Evolutionary conservation across 2,329 filamentous ascomycete species (phyloP).

Genomic region (Stagonosporopsis chrysanthemi): DNA sequence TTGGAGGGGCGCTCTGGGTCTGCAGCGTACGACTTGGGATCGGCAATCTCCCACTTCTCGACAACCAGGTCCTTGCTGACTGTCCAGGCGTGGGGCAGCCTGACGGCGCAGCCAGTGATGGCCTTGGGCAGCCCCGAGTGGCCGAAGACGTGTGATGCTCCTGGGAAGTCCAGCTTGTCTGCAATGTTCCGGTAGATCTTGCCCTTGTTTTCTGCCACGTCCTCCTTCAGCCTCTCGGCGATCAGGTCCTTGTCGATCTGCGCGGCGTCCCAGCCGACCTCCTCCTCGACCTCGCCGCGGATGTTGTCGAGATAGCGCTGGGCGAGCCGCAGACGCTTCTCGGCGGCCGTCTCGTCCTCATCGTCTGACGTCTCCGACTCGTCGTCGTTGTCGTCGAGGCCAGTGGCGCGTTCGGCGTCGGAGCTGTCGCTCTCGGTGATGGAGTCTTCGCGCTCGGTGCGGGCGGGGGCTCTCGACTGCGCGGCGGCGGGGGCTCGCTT

Average conservation of each 20-base stretch:
- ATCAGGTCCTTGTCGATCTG: slow-evolving; percentile 94
- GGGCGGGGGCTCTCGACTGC: slow-evolving; percentile 45
- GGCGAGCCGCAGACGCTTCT: slow-evolving; percentile 84
- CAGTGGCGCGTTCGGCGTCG: slow-evolving; percentile 63
- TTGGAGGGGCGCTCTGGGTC: slow-evolving; percentile 42
- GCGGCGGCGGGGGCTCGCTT: slow-evolving; percentile 63
- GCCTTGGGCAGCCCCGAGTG: slow-evolving; percentile 78
- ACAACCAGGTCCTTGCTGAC: slow-evolving; percentile 84
- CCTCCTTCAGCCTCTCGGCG: slow-evolving; percentile 83
- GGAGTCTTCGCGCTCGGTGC: slow-evolving; percentile 72
- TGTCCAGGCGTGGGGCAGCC: slow-evolving; percentile 84
- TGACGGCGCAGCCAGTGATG: slow-evolving; percentile 81
- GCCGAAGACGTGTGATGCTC: slow-evolving; percentile 74
- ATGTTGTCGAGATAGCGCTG: slow-evolving; percentile 94
- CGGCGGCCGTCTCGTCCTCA: slow-evolving; percentile 86
- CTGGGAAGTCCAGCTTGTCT: slow-evolving; percentile 72
- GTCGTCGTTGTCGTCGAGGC: slow-evolving; percentile 46
- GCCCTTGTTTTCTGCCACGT: slow-evolving; percentile 90
- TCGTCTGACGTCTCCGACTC: slow-evolving; percentile 69
- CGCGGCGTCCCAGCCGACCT: slow-evolving; percentile 88
- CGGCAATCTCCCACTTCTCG: slow-evolving; percentile 88
- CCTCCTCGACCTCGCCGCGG: slow-evolving; percentile 74
- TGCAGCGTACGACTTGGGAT: slow-evolving; percentile 44
- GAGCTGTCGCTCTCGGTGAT: slow-evolving; percentile 83
- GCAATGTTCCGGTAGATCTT: slow-evolving; percentile 85